Percentiles rank a stretch among this genome's conserved stretches.
These are phyloP conservation scores for Tephrocybe sp. DNA, from an alignment of 768 basidiomycete genomes.

Conservation along the genomic window DNA sequence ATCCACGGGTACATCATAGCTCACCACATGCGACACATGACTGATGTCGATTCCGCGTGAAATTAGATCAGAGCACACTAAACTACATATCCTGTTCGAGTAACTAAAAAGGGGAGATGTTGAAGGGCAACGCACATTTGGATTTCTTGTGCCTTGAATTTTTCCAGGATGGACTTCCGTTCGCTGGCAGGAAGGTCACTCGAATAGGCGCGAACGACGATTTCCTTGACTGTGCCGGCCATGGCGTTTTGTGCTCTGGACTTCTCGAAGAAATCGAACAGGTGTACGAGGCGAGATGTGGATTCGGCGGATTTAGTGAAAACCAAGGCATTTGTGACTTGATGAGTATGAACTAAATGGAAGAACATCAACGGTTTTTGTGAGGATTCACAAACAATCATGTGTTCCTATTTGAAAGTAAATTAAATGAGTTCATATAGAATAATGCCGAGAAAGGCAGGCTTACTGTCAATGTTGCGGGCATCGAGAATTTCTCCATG, in stretches of 20 bases:
- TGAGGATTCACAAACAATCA: slow-evolving; percentile 75
- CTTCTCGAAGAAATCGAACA: slow-evolving; percentile 81
- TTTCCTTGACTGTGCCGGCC: slow-evolving; percentile 19
- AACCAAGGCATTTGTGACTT: slow-evolving; percentile 73
- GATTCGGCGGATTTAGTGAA: slow-evolving; percentile 99
- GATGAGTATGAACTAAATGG: slow-evolving; percentile 69
- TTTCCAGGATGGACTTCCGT: slow-evolving; percentile 73
- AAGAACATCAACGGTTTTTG: slow-evolving; percentile 90
- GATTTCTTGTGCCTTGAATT: slow-evolving; percentile 79
- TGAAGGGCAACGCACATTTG: slow-evolving; percentile 61
- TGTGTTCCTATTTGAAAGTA: slow-evolving; percentile 65
- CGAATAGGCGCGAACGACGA: slow-evolving; percentile 75
- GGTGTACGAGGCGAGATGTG: slow-evolving; percentile 73
- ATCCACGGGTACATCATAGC: slow-evolving; percentile 95
- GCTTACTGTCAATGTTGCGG: slow-evolving; percentile 69
- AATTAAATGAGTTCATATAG: slow-evolving; percentile 1
- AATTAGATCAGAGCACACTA: slow-evolving; percentile 96
- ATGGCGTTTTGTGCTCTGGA: slow-evolving; percentile 25
- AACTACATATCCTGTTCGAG: slow-evolving; percentile 39
- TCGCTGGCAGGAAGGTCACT: slow-evolving; percentile 78
- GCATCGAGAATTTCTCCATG: slow-evolving; percentile 82
- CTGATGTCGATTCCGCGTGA: slow-evolving; percentile 95
- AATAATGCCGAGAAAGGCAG: background rate
- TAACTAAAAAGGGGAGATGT: slow-evolving; percentile 2
- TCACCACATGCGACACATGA: slow-evolving; percentile 89